Evolutionary conservation across 2,329 filamentous ascomycete genomes (phyloP).

Genomic region (Pseudogymnoascus sp.): DNA sequence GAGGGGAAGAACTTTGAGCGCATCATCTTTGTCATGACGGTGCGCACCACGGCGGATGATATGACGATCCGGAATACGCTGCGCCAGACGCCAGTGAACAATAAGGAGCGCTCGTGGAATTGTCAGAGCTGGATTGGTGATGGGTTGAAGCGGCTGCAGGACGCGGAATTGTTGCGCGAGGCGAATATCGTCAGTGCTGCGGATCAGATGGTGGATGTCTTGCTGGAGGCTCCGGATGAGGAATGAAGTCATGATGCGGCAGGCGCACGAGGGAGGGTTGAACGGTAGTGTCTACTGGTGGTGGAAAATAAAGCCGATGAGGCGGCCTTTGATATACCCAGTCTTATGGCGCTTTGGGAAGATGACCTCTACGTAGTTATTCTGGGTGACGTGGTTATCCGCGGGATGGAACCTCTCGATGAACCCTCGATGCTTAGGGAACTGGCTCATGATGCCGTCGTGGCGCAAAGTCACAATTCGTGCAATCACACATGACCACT

Average conservation of each 20-base stretch:
- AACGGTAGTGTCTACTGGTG: background rate
- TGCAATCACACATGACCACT: constrained; percentile 18
- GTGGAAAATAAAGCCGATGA: background rate
- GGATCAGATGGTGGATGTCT: constrained; percentile 8
- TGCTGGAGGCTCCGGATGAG: constrained; percentile 9
- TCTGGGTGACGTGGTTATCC: background rate
- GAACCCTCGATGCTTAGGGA: background rate
- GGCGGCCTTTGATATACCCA: constrained; percentile 7
- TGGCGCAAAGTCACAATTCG: background rate
- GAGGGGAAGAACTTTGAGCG: constrained; percentile 3
- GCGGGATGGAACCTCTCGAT: background rate
- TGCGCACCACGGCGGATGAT: constrained; percentile 6
- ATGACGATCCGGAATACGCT: constrained; percentile 10
- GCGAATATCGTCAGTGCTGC: background rate
- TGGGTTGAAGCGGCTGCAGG: background rate
- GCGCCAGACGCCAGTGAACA: constrained; percentile 4
- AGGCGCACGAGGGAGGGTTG: background rate
- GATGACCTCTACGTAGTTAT: constrained; percentile 9
- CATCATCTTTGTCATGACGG: background rate
- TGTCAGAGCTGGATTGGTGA: constrained; percentile 11
- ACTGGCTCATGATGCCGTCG: background rate
- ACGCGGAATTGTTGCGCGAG: background rate
- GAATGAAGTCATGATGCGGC: constrained; percentile 2
- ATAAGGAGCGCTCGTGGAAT: constrained; percentile 11
- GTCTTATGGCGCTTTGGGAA: background rate